These are phyloP conservation scores for Xerocomellus amylosporus DNA, from an alignment of 768 basidiomycete species.

Conservation along the genomic window DNA sequence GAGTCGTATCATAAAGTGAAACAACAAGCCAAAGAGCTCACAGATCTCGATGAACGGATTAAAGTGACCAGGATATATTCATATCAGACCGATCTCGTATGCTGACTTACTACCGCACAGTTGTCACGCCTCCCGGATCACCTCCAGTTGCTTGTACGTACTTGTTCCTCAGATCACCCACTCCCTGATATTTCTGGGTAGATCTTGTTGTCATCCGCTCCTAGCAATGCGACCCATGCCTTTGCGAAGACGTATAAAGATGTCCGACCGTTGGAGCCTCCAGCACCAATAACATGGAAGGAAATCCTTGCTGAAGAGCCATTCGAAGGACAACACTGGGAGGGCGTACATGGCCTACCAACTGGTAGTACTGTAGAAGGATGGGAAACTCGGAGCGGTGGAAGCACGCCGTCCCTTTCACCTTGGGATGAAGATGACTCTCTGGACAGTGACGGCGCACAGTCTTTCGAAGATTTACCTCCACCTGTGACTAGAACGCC, in stretches of 20 bases:
- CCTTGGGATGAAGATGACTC: constrained; percentile 56
- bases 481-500: neutral
- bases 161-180: neutral
- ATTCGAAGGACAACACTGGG: constrained; percentile 85
- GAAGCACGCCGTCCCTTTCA: constrained; percentile 67
- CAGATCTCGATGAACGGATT: constrained; percentile 65
- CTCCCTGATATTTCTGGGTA: constrained; percentile 26
- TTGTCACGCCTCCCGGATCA: constrained; percentile 64
- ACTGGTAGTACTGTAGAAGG: constrained; percentile 45
- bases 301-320: constrained; percentile 81
- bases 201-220: constrained; percentile 57
- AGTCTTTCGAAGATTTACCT: constrained; percentile 15
- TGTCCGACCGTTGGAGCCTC: constrained; percentile 23
- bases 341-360: constrained; percentile 60
- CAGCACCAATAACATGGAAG: constrained; percentile 61
- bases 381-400: constrained; percentile 47
- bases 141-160: constrained; percentile 65
- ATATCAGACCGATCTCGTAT: neutral
- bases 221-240: constrained; percentile 45
- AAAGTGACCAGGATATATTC: constrained; percentile 39
- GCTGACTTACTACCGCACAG: constrained; percentile 31
- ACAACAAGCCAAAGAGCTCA: constrained; percentile 43
- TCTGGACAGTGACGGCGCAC: constrained; percentile 16
- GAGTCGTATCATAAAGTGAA: constrained; percentile 53
- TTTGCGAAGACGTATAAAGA: constrained; percentile 57